Evolutionary conservation across 495 filamentous ascomycete species (phyloP).

Genomic region (Neurospora sp.): DNA sequence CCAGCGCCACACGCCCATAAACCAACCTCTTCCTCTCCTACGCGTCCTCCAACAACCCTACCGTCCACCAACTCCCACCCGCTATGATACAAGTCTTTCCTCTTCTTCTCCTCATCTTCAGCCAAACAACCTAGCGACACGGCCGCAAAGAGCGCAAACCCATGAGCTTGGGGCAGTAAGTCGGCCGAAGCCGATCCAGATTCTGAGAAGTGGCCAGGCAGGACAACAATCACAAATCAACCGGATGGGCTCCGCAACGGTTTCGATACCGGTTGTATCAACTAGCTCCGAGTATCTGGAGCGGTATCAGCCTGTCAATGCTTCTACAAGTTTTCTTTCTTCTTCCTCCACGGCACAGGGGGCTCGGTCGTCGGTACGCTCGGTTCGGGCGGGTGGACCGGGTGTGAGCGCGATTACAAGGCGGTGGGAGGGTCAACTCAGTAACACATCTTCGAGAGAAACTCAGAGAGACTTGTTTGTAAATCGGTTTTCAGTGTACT

Average conservation of each 20-base stretch:
- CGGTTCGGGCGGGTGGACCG: neutral
- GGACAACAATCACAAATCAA: neutral
- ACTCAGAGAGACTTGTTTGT: neutral
- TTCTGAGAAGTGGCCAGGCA: neutral
- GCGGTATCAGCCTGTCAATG: neutral
- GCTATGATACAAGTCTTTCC: neutral
- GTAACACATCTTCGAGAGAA: neutral
- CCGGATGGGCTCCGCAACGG: neutral
- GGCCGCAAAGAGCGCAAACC: neutral
- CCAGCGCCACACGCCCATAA: neutral
- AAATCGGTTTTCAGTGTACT: neutral
- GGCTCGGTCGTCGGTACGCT: neutral
- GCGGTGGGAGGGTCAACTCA: neutral
- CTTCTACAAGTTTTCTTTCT: neutral
- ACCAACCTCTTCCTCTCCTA: neutral
- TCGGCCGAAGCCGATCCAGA: neutral
- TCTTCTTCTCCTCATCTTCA: neutral
- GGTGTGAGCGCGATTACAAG: neutral
- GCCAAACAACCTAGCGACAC: neutral
- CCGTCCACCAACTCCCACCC: neutral
- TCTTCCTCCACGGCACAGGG: neutral
- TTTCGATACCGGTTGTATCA: neutral
- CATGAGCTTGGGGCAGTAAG: neutral
- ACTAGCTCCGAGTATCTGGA: conserved; percentile 7
- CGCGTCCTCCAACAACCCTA: neutral